These are phyloP conservation scores for Austroboletus novae-zelandiae DNA, from an alignment of 1,284 basidiomycete genomes.

Conservation along the genomic window DNA sequence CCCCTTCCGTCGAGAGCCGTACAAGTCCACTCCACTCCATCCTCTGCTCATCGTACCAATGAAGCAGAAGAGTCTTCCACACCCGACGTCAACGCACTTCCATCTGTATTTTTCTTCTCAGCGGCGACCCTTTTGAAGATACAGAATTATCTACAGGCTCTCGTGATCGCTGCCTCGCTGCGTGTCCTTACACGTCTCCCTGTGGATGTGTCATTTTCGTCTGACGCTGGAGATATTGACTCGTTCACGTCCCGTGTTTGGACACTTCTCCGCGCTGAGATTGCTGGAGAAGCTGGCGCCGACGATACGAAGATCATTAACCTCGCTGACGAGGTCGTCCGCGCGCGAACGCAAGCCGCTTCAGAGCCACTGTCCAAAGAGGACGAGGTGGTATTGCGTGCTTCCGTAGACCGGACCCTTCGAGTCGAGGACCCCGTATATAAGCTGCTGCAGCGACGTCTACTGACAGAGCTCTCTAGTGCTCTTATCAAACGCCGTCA, in stretches of 20 bases:
- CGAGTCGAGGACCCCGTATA: constrained; percentile 64
- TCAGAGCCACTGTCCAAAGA: constrained; percentile 31
- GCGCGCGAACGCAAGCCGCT: constrained; percentile 34
- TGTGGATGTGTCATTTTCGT: constrained; percentile 7
- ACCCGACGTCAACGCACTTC: constrained; percentile 41
- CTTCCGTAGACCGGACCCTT: constrained; percentile 59
- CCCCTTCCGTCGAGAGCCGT: constrained; percentile 33
- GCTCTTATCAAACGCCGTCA: constrained; percentile 29
- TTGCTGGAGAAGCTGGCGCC: constrained; percentile 43
- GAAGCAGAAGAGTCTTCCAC: constrained; percentile 11
- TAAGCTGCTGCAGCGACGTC: constrained; percentile 53
- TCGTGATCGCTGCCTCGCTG: constrained; percentile 62
- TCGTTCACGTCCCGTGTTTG: constrained; percentile 59
- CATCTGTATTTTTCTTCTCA: constrained; percentile 61
- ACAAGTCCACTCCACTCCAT: constrained; percentile 3
- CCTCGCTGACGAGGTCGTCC: constrained; percentile 69
- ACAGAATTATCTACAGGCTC: constrained; percentile 70
- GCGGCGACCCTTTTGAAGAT: constrained; percentile 50
- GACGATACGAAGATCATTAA: constrained; percentile 56
- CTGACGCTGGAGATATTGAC: constrained; percentile 2
- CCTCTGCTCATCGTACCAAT: neutral
- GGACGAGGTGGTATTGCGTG: constrained; percentile 50
- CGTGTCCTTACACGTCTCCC: constrained; percentile 51
- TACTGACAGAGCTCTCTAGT: constrained; percentile 45
- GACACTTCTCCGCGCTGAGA: constrained; percentile 58